Conservation (phyloP, 2,329 filamentous ascomycete genomes). For the Fusarium nanum region DNA sequence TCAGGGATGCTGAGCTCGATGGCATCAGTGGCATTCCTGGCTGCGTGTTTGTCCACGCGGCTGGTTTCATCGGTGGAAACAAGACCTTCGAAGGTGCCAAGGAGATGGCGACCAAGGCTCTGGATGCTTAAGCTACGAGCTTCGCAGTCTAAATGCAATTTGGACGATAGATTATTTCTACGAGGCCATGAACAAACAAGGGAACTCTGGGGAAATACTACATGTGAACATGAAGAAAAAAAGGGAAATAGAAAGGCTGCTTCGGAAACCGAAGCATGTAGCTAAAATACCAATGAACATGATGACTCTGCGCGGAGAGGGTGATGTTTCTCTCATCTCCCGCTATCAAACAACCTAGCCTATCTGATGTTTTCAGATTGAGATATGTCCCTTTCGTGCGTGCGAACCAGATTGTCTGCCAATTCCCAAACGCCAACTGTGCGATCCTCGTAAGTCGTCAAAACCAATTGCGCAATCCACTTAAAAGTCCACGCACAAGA, state of each 20-base stretch:
- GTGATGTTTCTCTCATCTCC: slow-evolving; percentile 20
- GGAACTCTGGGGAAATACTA: slow-evolving; percentile 14
- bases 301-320: slow-evolving; percentile 34
- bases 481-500: slow-evolving; percentile 25
- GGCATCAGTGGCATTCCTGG: slow-evolving; percentile 75
- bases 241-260: slow-evolving; percentile 29
- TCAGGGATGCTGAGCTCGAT: slow-evolving; percentile 87
- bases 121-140: slow-evolving; percentile 57
- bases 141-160: background rate
- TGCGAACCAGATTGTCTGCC: slow-evolving; percentile 45
- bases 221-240: slow-evolving; percentile 8
- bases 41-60: slow-evolving; percentile 92
- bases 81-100: slow-evolving; percentile 89
- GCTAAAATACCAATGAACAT: slow-evolving; percentile 43
- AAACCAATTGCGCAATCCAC: slow-evolving; percentile 40
- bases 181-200: slow-evolving; percentile 10
- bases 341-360: slow-evolving; percentile 39
- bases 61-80: slow-evolving; percentile 96
- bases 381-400: slow-evolving; percentile 39
- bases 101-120: slow-evolving; percentile 79
- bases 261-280: slow-evolving; percentile 33
- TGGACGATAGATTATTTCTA: slow-evolving; percentile 1
- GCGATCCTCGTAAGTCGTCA: slow-evolving; percentile 48
- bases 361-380: slow-evolving; percentile 39
- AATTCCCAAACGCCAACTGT: slow-evolving; percentile 48